These are phyloP conservation scores for Elongisporangium undulatum DNA, from an alignment of 352 stramenopile genomes.

Conservation along the genomic window DNA sequence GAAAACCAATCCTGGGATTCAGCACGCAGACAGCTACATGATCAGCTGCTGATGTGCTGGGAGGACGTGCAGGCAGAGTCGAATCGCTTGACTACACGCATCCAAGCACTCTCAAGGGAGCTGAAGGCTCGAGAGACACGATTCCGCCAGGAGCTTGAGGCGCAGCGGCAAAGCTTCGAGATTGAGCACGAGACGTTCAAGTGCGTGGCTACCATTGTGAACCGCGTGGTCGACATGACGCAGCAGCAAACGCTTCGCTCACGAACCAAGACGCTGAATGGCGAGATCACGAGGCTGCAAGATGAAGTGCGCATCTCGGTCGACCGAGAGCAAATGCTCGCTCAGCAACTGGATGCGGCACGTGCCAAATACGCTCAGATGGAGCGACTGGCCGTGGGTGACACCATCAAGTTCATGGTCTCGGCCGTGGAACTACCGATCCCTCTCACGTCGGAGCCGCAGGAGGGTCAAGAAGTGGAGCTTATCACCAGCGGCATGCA, in stretches of 20 bases:
- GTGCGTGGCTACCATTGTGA: constrained; percentile 33
- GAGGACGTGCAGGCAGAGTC: constrained; percentile 27
- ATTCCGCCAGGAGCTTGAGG: constrained; percentile 5
- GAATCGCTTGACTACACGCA: not conserved
- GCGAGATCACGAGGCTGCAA: constrained; percentile 30
- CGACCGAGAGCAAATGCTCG: constrained; percentile 27
- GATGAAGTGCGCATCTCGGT: constrained; percentile 16
- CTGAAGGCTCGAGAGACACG: not conserved
- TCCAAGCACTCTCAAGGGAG: not conserved
- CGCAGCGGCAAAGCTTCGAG: constrained; percentile 12
- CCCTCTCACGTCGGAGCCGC: constrained; percentile 8
- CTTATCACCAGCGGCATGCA: constrained; percentile 2
- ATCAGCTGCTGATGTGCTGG: constrained; percentile 33
- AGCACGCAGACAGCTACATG: constrained; percentile 12
- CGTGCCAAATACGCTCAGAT: constrained; percentile 23
- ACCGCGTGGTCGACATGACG: constrained; percentile 40
- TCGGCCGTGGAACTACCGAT: constrained; percentile 27
- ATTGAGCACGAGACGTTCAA: constrained; percentile 10
- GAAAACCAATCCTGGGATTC: not conserved
- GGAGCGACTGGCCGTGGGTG: constrained; percentile 28
- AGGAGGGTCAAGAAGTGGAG: not conserved
- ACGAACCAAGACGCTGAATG: constrained; percentile 20
- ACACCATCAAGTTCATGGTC: constrained; percentile 44
- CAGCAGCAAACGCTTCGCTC: constrained; percentile 14
- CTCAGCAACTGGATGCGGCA: constrained; percentile 19